These are phyloP conservation scores for Metschnikowia arizonensis DNA, from an alignment of 805 yeast species.

Conservation along the genomic window DNA sequence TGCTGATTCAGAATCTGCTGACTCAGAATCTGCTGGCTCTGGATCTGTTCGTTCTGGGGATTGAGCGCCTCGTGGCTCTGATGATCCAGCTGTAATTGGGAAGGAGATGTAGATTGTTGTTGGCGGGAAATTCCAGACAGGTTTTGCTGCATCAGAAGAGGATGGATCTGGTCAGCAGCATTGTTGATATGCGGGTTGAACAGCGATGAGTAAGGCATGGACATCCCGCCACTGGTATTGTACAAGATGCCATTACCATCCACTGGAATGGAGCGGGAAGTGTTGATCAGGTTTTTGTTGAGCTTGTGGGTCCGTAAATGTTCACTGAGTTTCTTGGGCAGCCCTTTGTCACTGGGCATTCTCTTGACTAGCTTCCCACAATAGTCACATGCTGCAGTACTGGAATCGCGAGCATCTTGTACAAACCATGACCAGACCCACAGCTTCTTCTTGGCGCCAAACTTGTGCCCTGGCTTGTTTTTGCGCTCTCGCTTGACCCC, in stretches of 20 bases:
- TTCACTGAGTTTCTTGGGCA: conserved; percentile 56
- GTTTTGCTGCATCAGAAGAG: not conserved
- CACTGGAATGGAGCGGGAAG: conserved; percentile 35
- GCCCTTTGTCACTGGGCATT: conserved; percentile 51
- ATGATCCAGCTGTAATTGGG: conserved; percentile 1
- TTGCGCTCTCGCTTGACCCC: conserved; percentile 28
- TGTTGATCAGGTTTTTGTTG: conserved; percentile 36
- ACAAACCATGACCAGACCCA: conserved; percentile 65
- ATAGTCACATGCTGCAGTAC: conserved; percentile 50
- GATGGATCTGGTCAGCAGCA: not conserved
- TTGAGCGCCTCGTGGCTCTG: not conserved
- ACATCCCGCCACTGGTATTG: conserved; percentile 33
- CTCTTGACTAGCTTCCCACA: conserved; percentile 49
- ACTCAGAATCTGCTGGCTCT: not conserved
- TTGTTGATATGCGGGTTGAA: conserved; percentile 1
- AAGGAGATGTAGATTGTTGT: conserved; percentile 6
- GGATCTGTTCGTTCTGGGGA: not conserved
- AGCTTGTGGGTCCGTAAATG: conserved; percentile 54
- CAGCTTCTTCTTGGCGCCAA: conserved; percentile 57
- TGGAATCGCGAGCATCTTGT: conserved; percentile 46
- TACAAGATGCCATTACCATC: conserved; percentile 37
- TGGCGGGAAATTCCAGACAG: not conserved
- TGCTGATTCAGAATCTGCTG: not conserved
- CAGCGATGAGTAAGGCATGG: conserved; percentile 11
- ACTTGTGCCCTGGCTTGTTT: conserved; percentile 52